These are phyloP conservation scores for Mycena maculata DNA, from an alignment of 768 basidiomycete species.

Conservation along the genomic window DNA sequence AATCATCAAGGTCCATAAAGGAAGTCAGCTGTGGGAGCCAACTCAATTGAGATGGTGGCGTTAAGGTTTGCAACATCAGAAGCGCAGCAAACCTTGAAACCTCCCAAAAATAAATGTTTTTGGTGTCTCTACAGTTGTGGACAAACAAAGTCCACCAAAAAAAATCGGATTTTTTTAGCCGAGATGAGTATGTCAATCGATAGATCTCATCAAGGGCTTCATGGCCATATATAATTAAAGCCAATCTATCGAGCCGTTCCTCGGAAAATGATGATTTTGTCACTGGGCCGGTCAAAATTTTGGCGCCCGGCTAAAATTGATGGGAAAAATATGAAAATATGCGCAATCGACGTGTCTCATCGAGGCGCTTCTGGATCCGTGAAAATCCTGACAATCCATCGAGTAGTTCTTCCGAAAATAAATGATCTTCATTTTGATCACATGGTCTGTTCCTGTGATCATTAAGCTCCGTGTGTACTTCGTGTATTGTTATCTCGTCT, in stretches of 20 bases:
- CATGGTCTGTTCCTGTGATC: background rate
- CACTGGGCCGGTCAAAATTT: conserved; percentile 21
- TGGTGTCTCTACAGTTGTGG: conserved; percentile 12
- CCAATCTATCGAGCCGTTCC: conserved; percentile 3
- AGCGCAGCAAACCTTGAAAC: too few species aligned
- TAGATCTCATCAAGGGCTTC: conserved; percentile 7
- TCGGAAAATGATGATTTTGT: background rate
- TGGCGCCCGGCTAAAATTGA: conserved; percentile 26
- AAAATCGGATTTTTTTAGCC: conserved; percentile 2
- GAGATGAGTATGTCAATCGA: background rate
- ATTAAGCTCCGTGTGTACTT: background rate
- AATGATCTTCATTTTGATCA: background rate
- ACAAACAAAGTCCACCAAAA: conserved; percentile 7
- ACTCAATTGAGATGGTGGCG: too few species aligned
- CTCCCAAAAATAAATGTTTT: too few species aligned
- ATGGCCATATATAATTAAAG: conserved; percentile 4
- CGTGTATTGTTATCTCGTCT: background rate
- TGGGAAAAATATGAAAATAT: conserved; percentile 24
- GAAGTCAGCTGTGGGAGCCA: too few species aligned
- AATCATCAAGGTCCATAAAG: too few species aligned
- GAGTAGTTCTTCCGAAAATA: background rate
- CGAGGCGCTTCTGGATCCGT: background rate
- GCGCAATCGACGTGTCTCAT: conserved; percentile 21
- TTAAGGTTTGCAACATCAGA: too few species aligned
- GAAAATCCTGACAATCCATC: conserved; percentile 2